A percentile compares a stretch with the other conserved stretches of the same genome.
phyloP scores from a whole-genome alignment of 495 filamentous ascomycete genomes.

The Pyronema domesticum region DNA sequence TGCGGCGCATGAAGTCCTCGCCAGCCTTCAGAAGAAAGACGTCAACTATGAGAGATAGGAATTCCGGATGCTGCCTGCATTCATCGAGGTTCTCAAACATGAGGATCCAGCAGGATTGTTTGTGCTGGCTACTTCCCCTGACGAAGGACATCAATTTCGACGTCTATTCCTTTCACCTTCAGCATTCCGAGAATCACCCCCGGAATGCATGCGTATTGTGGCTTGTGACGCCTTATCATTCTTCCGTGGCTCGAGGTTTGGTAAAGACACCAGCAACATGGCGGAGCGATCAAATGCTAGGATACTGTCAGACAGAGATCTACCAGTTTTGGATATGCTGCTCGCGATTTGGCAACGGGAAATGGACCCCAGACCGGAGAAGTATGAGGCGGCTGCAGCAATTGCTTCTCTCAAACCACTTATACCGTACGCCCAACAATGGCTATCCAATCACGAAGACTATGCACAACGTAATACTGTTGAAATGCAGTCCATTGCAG shows the following conservation, averaged over 20 bases:
- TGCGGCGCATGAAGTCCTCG: background rate
- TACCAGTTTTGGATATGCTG: conserved; percentile 5
- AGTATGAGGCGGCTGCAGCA: background rate
- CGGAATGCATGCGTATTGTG: background rate
- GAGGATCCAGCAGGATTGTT: background rate
- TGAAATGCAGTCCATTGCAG: background rate
- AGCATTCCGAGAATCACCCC: background rate
- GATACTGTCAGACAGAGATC: background rate
- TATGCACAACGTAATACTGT: background rate
- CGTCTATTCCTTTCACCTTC: conserved; percentile 7
- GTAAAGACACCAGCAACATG: conserved; percentile 7
- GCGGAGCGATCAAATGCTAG: conserved; percentile 8
- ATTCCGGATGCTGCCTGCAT: background rate
- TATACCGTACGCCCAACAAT: background rate
- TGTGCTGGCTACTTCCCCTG: background rate
- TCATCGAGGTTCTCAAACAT: background rate
- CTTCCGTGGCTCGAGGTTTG: conserved; percentile 2
- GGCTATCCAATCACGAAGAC: background rate
- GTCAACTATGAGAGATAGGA: background rate
- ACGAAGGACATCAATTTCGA: conserved; percentile 1
- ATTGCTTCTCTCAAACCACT: background rate
- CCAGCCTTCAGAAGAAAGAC: background rate
- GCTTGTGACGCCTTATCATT: conserved; percentile 1
- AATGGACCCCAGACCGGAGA: background rate
- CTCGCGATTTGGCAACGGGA: conserved; percentile 8